These are phyloP conservation scores for Herpetomonas tarakana DNA, from an alignment of 208 protist species.

Conservation along the genomic window DNA sequence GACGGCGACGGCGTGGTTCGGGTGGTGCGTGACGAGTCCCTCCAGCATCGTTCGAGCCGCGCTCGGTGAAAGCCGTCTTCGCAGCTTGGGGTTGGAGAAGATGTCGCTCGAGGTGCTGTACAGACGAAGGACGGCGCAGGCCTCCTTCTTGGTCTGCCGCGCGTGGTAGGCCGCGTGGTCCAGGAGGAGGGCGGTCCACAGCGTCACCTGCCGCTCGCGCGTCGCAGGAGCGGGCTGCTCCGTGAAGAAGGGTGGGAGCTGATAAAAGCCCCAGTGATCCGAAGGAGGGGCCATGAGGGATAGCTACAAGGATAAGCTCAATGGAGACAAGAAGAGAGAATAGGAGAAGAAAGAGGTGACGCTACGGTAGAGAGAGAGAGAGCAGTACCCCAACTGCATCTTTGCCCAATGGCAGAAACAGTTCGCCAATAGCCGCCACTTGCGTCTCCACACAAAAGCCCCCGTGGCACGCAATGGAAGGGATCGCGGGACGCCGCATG, in stretches of 20 bases:
- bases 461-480: too few relatives aligned
- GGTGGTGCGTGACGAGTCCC: conserved; percentile 40
- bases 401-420: too few relatives aligned
- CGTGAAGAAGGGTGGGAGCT: conserved; percentile 86
- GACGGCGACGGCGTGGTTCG: conserved; percentile 57
- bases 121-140: conserved; percentile 42
- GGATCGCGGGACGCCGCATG: too few relatives aligned
- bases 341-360: too few relatives aligned
- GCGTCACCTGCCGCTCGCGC: conserved; percentile 41
- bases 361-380: too few relatives aligned
- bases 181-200: conserved; percentile 69
- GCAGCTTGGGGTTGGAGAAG: conserved; percentile 63
- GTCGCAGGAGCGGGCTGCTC: conserved; percentile 61
- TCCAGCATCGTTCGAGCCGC: conserved; percentile 63
- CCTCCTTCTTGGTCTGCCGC: conserved; percentile 11
- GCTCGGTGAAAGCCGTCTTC: conserved; percentile 51
- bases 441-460: too few relatives aligned
- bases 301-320: too few relatives aligned
- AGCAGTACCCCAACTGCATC: too few relatives aligned
- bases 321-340: too few relatives aligned
- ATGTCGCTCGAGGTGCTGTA: conserved; percentile 73
- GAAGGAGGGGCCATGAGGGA: conserved; percentile 17
- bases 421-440: too few relatives aligned
- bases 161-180: conserved; percentile 80
- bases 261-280: conserved; percentile 77